Evolutionary conservation across 371 early-diverging fungal species (phyloP), one percentile per base, ranked within the genome.

Genomic region (Fennellomyces sp.): DNA sequence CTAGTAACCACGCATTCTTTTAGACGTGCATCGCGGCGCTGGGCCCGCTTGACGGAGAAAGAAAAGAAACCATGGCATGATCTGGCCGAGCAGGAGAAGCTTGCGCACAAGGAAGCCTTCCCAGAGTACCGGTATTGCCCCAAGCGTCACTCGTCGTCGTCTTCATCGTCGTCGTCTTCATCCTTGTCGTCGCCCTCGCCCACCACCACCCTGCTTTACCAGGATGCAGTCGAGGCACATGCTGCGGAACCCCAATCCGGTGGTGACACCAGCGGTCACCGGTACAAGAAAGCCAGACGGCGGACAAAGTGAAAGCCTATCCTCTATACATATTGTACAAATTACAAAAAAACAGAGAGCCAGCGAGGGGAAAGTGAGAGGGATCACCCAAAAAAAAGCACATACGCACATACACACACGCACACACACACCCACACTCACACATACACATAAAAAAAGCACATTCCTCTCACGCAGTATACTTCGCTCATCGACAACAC

Each of bases 11-110:
- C 13, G 17, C 23, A 23, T 45, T 17, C 5, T 45, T 17, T 45
- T 45, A 45, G 78, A 58, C 75, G 75, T 52, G 78, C 78, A 35
- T 78, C 78, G 23, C 68, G 72, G 45, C 68, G 75, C 26, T 78
- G 78, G 78, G 64, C 75, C 31, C 60, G 58, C 28, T 56, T 78
- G 45, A 63, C 78, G 35, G 78, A 78, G 49, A 63, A 63, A 29
- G 75, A 78, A 70, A 78, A 78, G 61, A 75, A 71, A 42, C 78
- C 78, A 31, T 78, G 78, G 78, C 72, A 77, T 64, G 69, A 66
- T 50, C 49, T 77, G 33, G 78, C 78, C 7, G 78, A 77, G 58
- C 74, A 77, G 50, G 74, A 73, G 53, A 77, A 74, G 47, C 56
- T 67, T 26, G 78, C 78, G 5, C 78, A 78, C 47, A 75, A 75